Percentiles rank a stretch among this genome's conserved stretches.
Evolutionary conservation across 2,329 filamentous ascomycete species (phyloP).

Genomic region (Fusarium bactridioides): DNA sequence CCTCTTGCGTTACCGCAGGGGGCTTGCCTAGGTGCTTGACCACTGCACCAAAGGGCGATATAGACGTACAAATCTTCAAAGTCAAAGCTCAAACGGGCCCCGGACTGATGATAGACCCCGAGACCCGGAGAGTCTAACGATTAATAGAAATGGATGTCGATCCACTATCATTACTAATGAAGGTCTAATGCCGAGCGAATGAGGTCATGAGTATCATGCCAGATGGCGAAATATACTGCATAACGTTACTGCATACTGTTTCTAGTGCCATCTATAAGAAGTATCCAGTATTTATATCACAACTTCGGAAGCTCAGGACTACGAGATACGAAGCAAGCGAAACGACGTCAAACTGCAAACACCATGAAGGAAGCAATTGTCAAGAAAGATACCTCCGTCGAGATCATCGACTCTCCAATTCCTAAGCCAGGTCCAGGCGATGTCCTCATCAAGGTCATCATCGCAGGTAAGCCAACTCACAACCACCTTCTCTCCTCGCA

Average conservation of each 20-base stretch:
- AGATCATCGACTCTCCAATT: slow-evolving; percentile 2
- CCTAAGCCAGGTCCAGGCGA: slow-evolving; percentile 5
- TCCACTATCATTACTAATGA: slow-evolving; percentile 10
- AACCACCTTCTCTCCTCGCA: too few species aligned
- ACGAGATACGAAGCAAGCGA: background rate
- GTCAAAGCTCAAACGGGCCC: background rate
- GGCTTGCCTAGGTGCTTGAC: too few species aligned
- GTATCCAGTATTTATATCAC: rapidly evolving
- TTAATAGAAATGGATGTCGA: background rate
- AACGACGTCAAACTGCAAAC: background rate
- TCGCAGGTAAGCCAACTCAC: background rate
- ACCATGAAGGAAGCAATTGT: slow-evolving; percentile 24
- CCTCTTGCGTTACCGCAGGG: too few species aligned
- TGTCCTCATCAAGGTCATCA: slow-evolving; percentile 7
- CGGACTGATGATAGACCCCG: background rate
- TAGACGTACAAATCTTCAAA: too few species aligned
- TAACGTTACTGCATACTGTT: background rate
- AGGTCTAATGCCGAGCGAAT: background rate
- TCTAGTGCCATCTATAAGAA: background rate
- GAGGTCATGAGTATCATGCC: background rate
- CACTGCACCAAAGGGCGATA: too few species aligned
- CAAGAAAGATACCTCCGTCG: background rate
- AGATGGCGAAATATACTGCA: background rate
- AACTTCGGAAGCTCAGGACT: background rate
- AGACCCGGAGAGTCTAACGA: background rate